These are phyloP conservation scores for Paragyromitra xinjiangensis DNA, from an alignment of 495 filamentous ascomycete genomes.

Conservation along the genomic window DNA sequence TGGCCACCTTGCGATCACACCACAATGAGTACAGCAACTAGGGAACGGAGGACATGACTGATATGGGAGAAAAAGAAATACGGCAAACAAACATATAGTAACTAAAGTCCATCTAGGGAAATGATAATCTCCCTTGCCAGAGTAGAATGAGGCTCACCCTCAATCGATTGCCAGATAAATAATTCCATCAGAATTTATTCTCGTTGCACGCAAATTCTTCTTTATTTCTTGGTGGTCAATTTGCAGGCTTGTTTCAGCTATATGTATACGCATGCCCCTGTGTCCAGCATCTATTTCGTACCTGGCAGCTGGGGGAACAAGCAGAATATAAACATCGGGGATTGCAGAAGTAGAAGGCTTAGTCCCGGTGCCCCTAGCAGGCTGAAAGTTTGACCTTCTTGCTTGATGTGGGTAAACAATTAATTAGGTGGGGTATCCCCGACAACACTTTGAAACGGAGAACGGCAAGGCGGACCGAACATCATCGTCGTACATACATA, in stretches of 20 bases:
- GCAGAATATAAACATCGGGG: neutral
- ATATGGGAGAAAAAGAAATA: too few species aligned
- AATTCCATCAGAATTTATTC: too few species aligned
- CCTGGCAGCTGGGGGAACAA: neutral
- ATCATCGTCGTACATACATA: neutral
- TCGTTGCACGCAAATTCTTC: too few species aligned
- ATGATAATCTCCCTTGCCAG: too few species aligned
- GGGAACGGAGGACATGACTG: too few species aligned
- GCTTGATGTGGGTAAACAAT: slow-evolving; percentile 20
- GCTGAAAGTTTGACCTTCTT: neutral
- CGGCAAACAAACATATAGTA: too few species aligned
- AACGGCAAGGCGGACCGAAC: slow-evolving; percentile 23
- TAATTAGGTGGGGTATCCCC: slow-evolving; percentile 1
- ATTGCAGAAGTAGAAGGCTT: neutral
- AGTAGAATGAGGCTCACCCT: too few species aligned
- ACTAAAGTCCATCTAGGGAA: too few species aligned
- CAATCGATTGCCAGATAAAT: too few species aligned
- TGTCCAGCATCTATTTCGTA: neutral
- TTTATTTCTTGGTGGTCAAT: neutral
- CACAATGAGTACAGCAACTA: too few species aligned
- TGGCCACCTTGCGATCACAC: too few species aligned
- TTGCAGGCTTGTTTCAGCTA: neutral
- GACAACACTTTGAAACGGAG: neutral
- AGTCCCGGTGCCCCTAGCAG: neutral
- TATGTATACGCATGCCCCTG: neutral